A percentile compares a stretch with the other conserved stretches of the same genome.
phyloP scores from a whole-genome alignment of 345 rosid species.

The Combretum micranthum region DNA sequence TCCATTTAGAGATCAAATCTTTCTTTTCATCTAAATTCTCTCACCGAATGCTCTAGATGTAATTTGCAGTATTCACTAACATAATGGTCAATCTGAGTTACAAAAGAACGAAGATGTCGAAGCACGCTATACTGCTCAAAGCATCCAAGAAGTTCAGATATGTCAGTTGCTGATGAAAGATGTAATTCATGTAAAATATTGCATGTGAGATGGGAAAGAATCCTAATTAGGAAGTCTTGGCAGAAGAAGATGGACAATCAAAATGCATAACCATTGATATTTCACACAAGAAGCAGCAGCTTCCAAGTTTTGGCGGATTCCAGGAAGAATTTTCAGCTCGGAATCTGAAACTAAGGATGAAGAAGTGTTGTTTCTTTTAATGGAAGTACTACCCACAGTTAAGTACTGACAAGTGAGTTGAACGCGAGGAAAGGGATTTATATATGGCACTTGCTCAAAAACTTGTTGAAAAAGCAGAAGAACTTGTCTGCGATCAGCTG shows the following conservation, averaged over 20 bases:
- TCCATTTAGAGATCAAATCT: slow-evolving; percentile 57
- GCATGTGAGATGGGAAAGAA: slow-evolving; percentile 76
- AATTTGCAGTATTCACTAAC: slow-evolving; percentile 58
- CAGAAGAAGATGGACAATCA: slow-evolving; percentile 81
- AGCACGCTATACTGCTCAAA: slow-evolving; percentile 91
- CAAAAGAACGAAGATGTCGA: slow-evolving; percentile 53
- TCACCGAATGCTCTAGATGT: slow-evolving; percentile 38
- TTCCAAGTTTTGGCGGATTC: slow-evolving; percentile 72
- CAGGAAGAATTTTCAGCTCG: slow-evolving; percentile 64
- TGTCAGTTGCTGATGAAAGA: slow-evolving; percentile 89
- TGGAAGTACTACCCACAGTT: slow-evolving; percentile 56
- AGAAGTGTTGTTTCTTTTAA: slow-evolving; percentile 46
- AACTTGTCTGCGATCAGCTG: slow-evolving; percentile 74
- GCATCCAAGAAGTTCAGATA: slow-evolving; percentile 90
- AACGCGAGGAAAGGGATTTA: slow-evolving; percentile 79
- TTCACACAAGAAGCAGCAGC: slow-evolving; percentile 76
- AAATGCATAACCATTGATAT: slow-evolving; percentile 79
- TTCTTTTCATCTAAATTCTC: slow-evolving; percentile 29
- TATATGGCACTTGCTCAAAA: slow-evolving; percentile 52
- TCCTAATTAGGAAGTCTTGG: slow-evolving; percentile 89
- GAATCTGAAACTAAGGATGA: slow-evolving; percentile 27
- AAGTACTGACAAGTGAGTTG: slow-evolving; percentile 51
- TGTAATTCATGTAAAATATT: slow-evolving; percentile 65
- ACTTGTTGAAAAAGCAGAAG: slow-evolving; percentile 57
- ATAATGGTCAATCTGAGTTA: slow-evolving; percentile 52